Percentiles rank a stretch among this genome's conserved stretches.
These are phyloP conservation scores for Neofusicoccum laricinum DNA, from an alignment of 2,329 filamentous ascomycete genomes.

Conservation along the genomic window DNA sequence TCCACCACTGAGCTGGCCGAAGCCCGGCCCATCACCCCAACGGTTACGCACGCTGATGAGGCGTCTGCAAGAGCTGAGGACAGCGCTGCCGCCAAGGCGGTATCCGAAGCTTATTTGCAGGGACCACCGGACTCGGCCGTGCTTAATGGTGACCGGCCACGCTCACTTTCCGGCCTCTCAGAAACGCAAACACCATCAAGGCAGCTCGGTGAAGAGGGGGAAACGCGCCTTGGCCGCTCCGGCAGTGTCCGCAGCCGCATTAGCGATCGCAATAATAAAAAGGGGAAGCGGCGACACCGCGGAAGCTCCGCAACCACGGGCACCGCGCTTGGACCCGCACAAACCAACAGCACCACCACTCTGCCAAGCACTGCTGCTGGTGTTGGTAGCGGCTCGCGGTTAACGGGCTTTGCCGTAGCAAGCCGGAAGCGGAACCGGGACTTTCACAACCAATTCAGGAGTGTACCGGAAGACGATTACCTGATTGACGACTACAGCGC, in stretches of 20 bases:
- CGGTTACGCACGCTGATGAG: constrained; percentile 44
- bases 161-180: constrained; percentile 39
- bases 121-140: constrained; percentile 25
- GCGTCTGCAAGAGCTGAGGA: constrained; percentile 58
- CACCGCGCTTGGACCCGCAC: constrained; percentile 68
- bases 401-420: constrained; percentile 93
- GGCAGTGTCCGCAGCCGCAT: constrained; percentile 54
- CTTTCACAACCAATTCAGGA: constrained; percentile 91
- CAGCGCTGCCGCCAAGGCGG: constrained; percentile 56
- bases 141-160: constrained; percentile 34
- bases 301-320: constrained; percentile 70
- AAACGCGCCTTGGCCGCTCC: constrained; percentile 51
- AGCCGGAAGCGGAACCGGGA: constrained; percentile 95
- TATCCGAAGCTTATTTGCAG: constrained; percentile 59
- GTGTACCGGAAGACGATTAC: constrained; percentile 96
- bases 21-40: constrained; percentile 24
- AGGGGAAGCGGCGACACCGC: constrained; percentile 64
- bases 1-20: constrained; percentile 56
- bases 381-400: constrained; percentile 62
- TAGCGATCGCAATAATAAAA: constrained; percentile 36
- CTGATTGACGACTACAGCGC: constrained; percentile 98
- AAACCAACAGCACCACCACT: constrained; percentile 67
- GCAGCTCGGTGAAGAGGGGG: constrained; percentile 60
- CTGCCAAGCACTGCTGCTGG: constrained; percentile 57
- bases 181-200: constrained; percentile 53